Evolutionary conservation across 169 alveolate species (phyloP), one percentile per base, ranked within the genome.

Genomic region (Plasmodium blacklocki): DNA sequence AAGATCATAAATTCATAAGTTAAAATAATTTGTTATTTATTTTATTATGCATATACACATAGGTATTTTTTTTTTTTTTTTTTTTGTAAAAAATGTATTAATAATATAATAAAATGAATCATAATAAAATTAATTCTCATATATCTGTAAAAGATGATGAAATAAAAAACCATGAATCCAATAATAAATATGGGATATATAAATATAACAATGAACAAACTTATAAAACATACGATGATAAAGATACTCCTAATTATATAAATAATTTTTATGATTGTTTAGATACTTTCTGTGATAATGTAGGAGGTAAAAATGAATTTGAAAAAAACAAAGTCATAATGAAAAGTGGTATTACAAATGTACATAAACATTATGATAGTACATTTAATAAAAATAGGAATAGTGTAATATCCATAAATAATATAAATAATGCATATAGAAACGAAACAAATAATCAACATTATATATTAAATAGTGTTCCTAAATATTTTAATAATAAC

Each of bases 31-130:
- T 32, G 45, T 32, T 32, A 32, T 32, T 32, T 32, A 32, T 32
- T 32, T 32, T 32, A 32, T 32, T 32, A 32, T 32, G 45, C 45
- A 32, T 5, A 32, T 32, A 32, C 5, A 32, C 8, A 32, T 5
- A 32, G 6, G 4, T 32, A 32, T 32, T 32, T 2, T 76, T 50
- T 76, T 4, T 75, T 75, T 26, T 29, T 39, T 50, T 19, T 52
- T 12, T 49, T 49, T 64, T 64, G 18, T 43, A 67, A 80, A 49
- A 45, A 80, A 80, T 67, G 54, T 54, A 23, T 70, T 23, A 50
- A 26, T 56, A 80, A 54, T 80, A 26, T 43, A 49, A 47, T 71
- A 80, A 66, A 67, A 80, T 80, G 90, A 50, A 43, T 71, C 67
- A 21, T 72, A 67, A 59, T 49, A 80, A 68, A 80, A 39, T 67